Evolutionary conservation across 1,284 basidiomycete species (phyloP), one percentile per base, ranked within the genome.

Genomic region (Erythrobasidium hasegawianum): DNA sequence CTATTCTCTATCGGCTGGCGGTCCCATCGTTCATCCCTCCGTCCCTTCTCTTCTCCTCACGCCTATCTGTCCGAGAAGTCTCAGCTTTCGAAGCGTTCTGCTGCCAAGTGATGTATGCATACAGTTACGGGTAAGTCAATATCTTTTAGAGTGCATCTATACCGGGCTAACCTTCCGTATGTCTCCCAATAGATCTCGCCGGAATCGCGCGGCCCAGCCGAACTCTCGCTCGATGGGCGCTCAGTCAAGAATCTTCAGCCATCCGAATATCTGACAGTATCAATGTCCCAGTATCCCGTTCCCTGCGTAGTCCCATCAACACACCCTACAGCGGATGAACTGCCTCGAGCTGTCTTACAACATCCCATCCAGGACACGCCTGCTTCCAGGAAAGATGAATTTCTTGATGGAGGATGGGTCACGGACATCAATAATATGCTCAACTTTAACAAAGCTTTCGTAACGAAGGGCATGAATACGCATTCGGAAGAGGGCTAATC

Each of bases 21-120:
- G 94, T 5, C 94, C 95, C 0, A 97, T 97, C 71, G 90, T 96
- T 0, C 94, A 97, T 74, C 95, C 95, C 0, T 90, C 89, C 2
- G 82, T 95, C 20, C 89, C 89, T 71, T 89, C 90, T 0, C 82
- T 97, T 57, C 86, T 97, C 10, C 80, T 97, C 26, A 97, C 95
- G 0, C 94, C 94, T 7, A 96, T 97, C 71, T 94, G 91, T 73
- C 94, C 95, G 24, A 84, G 95, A 52, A 93, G 90, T 72, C 80
- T 97, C 39, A 92, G 89, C 56, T 97, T 97, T 78, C 82, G 94
- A 10, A 90, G 94, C 0, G 84, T 97, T 1, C 86, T 97, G 8
- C 87, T 97, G 67, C 94, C 94, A 0, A 79, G 80, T 3, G 88
- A 89, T 29, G 90, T 90, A 1, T 83, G 85, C 5, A 85, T 97